These are phyloP conservation scores for Erysiphe pulchra DNA, from an alignment of 2,329 filamentous ascomycete genomes.

Conservation along the genomic window DNA sequence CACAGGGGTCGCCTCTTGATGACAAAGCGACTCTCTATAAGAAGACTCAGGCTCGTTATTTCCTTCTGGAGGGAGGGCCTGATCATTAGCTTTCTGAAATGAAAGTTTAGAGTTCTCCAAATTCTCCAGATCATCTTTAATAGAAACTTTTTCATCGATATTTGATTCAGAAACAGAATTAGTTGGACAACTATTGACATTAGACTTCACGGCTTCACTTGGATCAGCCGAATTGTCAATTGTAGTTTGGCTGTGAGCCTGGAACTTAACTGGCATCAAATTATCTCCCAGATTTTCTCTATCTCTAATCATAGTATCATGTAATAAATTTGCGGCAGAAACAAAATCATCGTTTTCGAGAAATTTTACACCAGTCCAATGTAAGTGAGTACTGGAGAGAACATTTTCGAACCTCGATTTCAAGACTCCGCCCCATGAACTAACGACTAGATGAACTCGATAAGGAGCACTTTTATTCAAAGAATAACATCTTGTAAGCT, in stretches of 20 bases:
- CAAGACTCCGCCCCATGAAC: constrained; percentile 51
- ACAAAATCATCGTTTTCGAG: constrained; percentile 44
- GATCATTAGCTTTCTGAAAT: neutral
- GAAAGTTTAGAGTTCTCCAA: neutral
- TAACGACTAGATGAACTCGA: constrained; percentile 47
- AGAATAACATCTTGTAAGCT: constrained; percentile 72
- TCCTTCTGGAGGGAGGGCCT: too few species aligned
- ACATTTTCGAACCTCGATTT: constrained; percentile 58
- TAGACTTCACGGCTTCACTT: constrained; percentile 18
- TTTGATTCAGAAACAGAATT: neutral
- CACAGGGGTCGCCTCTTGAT: neutral
- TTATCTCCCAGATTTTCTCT: constrained; percentile 16
- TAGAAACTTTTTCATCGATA: neutral
- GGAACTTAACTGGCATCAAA: constrained; percentile 12
- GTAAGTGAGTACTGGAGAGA: constrained; percentile 40
- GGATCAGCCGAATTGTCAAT: too few species aligned
- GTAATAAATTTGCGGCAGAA: constrained; percentile 36
- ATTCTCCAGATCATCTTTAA: neutral
- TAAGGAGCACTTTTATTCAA: constrained; percentile 51
- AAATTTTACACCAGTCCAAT: constrained; percentile 60
- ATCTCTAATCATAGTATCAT: constrained; percentile 31
- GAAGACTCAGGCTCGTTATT: too few species aligned
- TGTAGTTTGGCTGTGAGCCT: too few species aligned
- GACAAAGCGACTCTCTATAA: neutral
- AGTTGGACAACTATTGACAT: neutral